Conservation (phyloP, 164 flowering plant genomes). For the Nelumbo lutea region DNA sequence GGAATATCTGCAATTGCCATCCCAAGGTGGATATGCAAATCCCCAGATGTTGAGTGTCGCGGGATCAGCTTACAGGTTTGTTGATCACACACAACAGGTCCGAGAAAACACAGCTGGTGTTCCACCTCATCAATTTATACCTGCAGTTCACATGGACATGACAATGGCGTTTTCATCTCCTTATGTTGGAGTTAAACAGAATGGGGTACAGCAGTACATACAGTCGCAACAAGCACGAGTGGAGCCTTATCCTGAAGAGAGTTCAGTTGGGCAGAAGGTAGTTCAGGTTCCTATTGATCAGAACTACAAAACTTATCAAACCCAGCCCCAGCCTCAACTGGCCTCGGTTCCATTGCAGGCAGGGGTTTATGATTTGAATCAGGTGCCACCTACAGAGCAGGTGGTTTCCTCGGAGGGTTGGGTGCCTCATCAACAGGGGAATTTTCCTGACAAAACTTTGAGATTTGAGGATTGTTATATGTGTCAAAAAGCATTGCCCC, state of each 20-base stretch:
- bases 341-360: constrained; percentile 21
- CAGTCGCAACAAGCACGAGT: constrained; percentile 39
- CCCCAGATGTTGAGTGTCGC: constrained; percentile 35
- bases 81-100: constrained; percentile 33
- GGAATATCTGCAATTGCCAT: constrained; percentile 35
- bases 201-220: constrained; percentile 33
- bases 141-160: constrained; percentile 33
- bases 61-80: constrained; percentile 26
- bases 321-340: constrained; percentile 27
- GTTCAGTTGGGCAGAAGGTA: constrained; percentile 30
- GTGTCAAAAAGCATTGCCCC: constrained; percentile 88
- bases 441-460: constrained; percentile 25
- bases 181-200: constrained; percentile 34
- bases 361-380: constrained; percentile 53
- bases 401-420: constrained; percentile 41
- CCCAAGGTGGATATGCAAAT: constrained; percentile 42
- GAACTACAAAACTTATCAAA: constrained; percentile 32
- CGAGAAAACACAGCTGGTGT: constrained; percentile 26
- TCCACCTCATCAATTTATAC: constrained; percentile 37
- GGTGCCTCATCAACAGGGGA: constrained; percentile 37
- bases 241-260: constrained; percentile 35
- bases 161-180: constrained; percentile 37
- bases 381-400: constrained; percentile 33
- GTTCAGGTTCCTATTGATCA: constrained; percentile 51
- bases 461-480: constrained; percentile 28